Base-by-base conservation (phyloP, 257 asterid species). In the Lycium barbarum region DNA sequence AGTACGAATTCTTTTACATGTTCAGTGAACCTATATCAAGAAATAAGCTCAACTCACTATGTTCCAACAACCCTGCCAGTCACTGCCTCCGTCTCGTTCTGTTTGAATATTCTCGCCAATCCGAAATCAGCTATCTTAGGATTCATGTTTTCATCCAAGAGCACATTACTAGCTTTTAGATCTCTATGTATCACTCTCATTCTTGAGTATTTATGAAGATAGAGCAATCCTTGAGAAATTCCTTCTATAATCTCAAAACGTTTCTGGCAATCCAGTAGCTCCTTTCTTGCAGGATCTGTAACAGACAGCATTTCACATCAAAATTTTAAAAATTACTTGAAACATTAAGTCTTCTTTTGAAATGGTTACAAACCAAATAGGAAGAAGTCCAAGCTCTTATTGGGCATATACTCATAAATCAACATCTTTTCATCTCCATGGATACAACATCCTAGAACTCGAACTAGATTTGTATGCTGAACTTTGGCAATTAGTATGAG, bases 91-190 rank as follows among this genome's bases (percentile, higher is more conserved):
- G 78, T 78, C 12, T 61, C 84, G 35, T 89, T 86, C 83, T 87
- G 92, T 71, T 86, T 88, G 66, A 92, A 89, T 80, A 91, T 91
- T 83, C 93, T 89, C 12, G 95, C 96, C 83, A 91, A 91, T 6
- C 97, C 94, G 66, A 94, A 92, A 86, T 94, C 93, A 5, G 95
- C 89, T 82, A 94, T 93, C 89, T 92, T 91, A 7, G 95, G 95
- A 38, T 62, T 90, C 97, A 94, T 89, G 79, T 91, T 89, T 17
- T 91, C 78, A 38, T 68, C 78, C 53, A 68, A 68, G 11, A 68
- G 78, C 53, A 68, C 78, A 38, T 68, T 68, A 38, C 78, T 68
- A 13, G 78, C 22, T 7, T 67, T 67, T 3, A 67, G 49, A 67
- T 67, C 76, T 67, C 76, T 67, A 67, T 67, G 51, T 68, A 68